A percentile compares a stretch with the other conserved stretches of the same genome.
These are phyloP conservation scores for Coniferiporia sulphurascens DNA, from an alignment of 1,284 basidiomycete species.

Conservation along the genomic window DNA sequence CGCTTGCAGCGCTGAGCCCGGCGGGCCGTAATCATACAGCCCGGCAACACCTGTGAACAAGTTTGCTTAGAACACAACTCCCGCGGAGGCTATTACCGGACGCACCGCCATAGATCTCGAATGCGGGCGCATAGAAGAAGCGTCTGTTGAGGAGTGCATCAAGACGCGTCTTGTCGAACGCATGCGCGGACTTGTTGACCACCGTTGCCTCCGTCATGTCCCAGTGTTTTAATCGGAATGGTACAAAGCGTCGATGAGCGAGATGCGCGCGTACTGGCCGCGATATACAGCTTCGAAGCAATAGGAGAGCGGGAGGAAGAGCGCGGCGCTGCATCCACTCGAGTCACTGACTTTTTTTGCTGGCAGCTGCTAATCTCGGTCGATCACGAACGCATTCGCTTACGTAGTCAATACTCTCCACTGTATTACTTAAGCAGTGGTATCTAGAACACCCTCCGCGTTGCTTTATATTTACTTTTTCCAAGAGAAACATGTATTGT, in stretches of 20 bases:
- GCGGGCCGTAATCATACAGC: conserved; percentile 93
- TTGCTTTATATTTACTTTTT: too few species aligned
- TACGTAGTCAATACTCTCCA: not conserved
- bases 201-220: conserved; percentile 35
- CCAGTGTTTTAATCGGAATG: conserved; percentile 6
- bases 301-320: not conserved
- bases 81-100: conserved; percentile 9
- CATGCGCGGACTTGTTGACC: conserved; percentile 82
- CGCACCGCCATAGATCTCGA: conserved; percentile 96
- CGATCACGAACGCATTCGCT: not conserved
- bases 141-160: conserved; percentile 87
- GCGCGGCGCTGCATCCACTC: conserved; percentile 6
- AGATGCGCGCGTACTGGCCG: not conserved
- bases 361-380: conserved; percentile 6
- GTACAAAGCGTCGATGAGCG: not conserved
- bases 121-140: conserved; percentile 98
- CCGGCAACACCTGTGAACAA: conserved; percentile 77
- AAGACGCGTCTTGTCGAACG: conserved; percentile 85
- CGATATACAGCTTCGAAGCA: not conserved
- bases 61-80: conserved; percentile 5
- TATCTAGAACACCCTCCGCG: too few species aligned
- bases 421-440: too few species aligned
- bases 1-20: conserved; percentile 92
- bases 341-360: conserved; percentile 8
- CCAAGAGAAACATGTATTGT: too few species aligned